phyloP scores from a whole-genome alignment of 2,329 filamentous ascomycete genomes.

The Aspergillus luchuensis region DNA sequence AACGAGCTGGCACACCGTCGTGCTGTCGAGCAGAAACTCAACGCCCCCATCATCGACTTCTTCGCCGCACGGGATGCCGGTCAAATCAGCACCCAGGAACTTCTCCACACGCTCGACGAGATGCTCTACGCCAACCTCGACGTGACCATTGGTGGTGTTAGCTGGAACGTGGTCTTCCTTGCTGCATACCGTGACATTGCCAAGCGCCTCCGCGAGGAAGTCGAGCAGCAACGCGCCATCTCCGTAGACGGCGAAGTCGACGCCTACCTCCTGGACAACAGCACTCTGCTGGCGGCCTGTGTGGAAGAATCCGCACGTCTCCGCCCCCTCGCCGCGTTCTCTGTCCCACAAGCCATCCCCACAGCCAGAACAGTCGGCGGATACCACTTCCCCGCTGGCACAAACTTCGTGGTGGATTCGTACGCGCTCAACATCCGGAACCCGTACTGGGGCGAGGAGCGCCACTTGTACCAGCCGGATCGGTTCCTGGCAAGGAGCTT shows the following conservation, averaged over 20 bases:
- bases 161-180: slow-evolving; percentile 50
- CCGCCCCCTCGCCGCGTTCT: slow-evolving; percentile 45
- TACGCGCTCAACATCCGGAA: slow-evolving; percentile 48
- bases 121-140: slow-evolving; percentile 53
- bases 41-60: slow-evolving; percentile 14
- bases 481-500: slow-evolving; percentile 16
- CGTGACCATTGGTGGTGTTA: slow-evolving; percentile 47
- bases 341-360: slow-evolving; percentile 45
- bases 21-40: slow-evolving; percentile 1
- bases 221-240: not conserved
- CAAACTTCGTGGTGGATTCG: slow-evolving; percentile 48
- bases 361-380: slow-evolving; percentile 37
- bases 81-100: slow-evolving; percentile 28
- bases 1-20: slow-evolving; percentile 30
- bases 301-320: slow-evolving; percentile 47
- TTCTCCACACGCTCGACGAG: slow-evolving; percentile 51
- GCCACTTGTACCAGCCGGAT: slow-evolving; percentile 36
- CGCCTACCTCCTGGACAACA: slow-evolving; percentile 27
- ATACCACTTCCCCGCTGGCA: slow-evolving; percentile 40
- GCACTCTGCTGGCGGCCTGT: slow-evolving; percentile 36
- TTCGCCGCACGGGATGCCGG: slow-evolving; percentile 20
- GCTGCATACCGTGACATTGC: slow-evolving; percentile 41
- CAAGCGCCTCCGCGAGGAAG: slow-evolving; percentile 24
- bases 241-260: slow-evolving; percentile 23
- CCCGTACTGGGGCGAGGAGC: slow-evolving; percentile 44